Evolutionary conservation across 257 asterid genomes (phyloP), one percentile per base, ranked within the genome.

Genomic region (Buddleja alternifolia): DNA sequence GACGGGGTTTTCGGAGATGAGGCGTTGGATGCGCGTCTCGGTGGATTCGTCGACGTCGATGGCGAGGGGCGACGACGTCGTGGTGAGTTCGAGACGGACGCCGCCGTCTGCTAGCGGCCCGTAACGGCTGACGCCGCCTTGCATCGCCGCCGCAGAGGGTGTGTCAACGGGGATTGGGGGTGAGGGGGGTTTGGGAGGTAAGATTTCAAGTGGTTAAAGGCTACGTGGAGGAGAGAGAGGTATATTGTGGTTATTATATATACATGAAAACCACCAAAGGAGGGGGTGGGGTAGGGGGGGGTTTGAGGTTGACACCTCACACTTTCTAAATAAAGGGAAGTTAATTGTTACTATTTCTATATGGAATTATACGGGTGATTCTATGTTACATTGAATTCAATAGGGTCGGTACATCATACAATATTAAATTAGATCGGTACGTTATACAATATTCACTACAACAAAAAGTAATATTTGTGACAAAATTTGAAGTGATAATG

Each of bases 11-110:
- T 93, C 98, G 20, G 89, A 62, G 60, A 90, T 80, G 63, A 90
- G 89, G 45, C 98, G 95, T 10, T 81, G 87, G 82, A 90, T 82
- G 25, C 96, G 90, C 90, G 72, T 84, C 90, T 82, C 92, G 4
- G 94, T 47, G 1, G 98, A 81, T 64, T 93, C 98, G 0, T 74
- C 17, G 37, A 82, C 84, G 75, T 83, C 93, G 77, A 90, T 85
- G 51, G 97, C 84, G 0, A 92, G 85, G 0, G 94, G 96, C 0
- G 97, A 89, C 44, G 40, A 56, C 62, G 90, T 74, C 3, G 90
- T 69, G 4, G 86, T 73, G 5, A 89, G 83, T 21, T 87, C 95
- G 11, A 89, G 88, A 63, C 94, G 82, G 39, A 92, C 86, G 52
- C 88, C 86, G 29, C 88, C 86, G 48, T 82, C 92, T 6, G 81